Conservation (phyloP, 805 yeast species). For the Monosporozyma aquatica region DNA sequence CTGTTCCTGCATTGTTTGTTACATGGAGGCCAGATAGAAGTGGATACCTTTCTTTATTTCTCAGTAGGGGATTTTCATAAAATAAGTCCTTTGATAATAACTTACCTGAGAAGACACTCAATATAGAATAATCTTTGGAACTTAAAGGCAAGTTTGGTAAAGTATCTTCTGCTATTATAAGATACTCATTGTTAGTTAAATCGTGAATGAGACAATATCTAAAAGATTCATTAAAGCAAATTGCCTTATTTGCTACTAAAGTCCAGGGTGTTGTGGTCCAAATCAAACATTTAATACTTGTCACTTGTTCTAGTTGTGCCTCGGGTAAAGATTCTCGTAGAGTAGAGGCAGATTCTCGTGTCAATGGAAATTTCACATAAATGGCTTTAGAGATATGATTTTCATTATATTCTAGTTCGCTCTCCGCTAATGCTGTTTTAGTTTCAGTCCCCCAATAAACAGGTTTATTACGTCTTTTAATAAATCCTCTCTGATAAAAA, state of each 20-base stretch:
- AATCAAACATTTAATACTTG: constrained; percentile 39
- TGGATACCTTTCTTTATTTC: constrained; percentile 37
- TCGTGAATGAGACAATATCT: constrained; percentile 44
- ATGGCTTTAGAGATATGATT: constrained; percentile 61
- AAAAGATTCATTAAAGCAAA: constrained; percentile 55
- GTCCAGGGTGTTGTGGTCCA: constrained; percentile 99
- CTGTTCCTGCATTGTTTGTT: constrained; percentile 76
- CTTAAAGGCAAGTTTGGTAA: constrained; percentile 28
- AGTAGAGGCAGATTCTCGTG: constrained; percentile 14
- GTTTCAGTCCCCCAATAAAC: constrained; percentile 97
- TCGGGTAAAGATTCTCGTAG: not conserved
- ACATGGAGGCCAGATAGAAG: constrained; percentile 77
- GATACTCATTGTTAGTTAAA: constrained; percentile 30
- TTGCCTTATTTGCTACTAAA: constrained; percentile 74
- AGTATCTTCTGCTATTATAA: constrained; percentile 52
- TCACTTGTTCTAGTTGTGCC: not conserved
- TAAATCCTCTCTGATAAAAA: constrained; percentile 55
- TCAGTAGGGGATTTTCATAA: constrained; percentile 51
- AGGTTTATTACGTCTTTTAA: constrained; percentile 83
- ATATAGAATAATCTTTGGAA: constrained; percentile 14
- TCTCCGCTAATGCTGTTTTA: constrained; percentile 90
- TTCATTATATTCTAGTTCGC: constrained; percentile 82
- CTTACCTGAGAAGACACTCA: constrained; percentile 35
- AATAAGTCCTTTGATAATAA: constrained; percentile 30
- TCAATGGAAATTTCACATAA: constrained; percentile 57